These are phyloP conservation scores for Chaetomium sp. DNA, from an alignment of 2,329 filamentous ascomycete genomes.

Conservation along the genomic window DNA sequence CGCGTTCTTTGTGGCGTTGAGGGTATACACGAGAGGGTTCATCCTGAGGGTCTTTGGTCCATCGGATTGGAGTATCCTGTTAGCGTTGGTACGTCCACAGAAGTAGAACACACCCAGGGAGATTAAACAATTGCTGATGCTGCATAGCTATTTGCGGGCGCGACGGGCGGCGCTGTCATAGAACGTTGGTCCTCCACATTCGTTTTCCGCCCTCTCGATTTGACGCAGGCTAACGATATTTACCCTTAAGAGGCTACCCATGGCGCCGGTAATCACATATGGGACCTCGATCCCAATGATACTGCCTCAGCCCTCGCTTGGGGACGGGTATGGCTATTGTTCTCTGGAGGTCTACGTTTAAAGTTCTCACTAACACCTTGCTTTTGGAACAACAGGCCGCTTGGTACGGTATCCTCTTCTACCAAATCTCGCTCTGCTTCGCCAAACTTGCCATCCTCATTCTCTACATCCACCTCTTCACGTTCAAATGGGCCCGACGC, in stretches of 20 bases:
- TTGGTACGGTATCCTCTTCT: slow-evolving; percentile 26
- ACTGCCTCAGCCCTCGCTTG: slow-evolving; percentile 10
- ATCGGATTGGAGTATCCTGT: slow-evolving; percentile 33
- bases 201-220: neutral
- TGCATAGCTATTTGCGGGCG: slow-evolving; percentile 22
- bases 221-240: neutral
- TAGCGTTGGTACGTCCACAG: slow-evolving; percentile 24
- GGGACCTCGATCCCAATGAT: slow-evolving; percentile 19
- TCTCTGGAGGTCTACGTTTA: slow-evolving; percentile 13
- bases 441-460: slow-evolving; percentile 27
- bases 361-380: neutral
- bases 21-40: slow-evolving; percentile 33
- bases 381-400: slow-evolving; percentile 12
- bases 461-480: slow-evolving; percentile 27
- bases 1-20: slow-evolving; percentile 29
- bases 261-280: slow-evolving; percentile 22
- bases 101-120: too few relatives aligned
- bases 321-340: slow-evolving; percentile 15
- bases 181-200: slow-evolving; percentile 15
- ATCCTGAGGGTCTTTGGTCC: slow-evolving; percentile 32
- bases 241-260: slow-evolving; percentile 14
- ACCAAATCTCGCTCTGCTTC: slow-evolving; percentile 24
- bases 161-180: slow-evolving; percentile 20
- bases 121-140: too few relatives aligned
- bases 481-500: slow-evolving; percentile 27